Conservation (phyloP, 2,329 filamentous ascomycete species). For the Neonectria hederae region DNA sequence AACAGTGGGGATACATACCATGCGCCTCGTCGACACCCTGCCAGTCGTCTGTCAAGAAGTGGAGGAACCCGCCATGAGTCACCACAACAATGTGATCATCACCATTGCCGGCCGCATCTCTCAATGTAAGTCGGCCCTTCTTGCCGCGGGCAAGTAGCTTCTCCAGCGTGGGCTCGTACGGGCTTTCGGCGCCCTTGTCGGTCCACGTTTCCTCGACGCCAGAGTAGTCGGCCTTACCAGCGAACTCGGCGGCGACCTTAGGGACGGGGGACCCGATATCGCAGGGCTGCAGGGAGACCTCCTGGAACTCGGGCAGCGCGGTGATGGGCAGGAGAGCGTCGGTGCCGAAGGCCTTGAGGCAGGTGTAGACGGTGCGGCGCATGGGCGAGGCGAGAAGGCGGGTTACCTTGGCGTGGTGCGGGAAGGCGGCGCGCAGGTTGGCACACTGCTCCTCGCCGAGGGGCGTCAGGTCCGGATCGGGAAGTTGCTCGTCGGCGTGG, state of each 20-base stretch:
- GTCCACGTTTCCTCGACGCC: slow-evolving; percentile 76
- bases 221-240: slow-evolving; percentile 68
- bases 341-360: slow-evolving; percentile 73
- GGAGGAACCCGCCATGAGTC: slow-evolving; percentile 84
- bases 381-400: slow-evolving; percentile 82
- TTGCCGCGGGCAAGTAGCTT: slow-evolving; percentile 70
- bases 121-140: slow-evolving; percentile 68
- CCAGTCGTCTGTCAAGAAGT: slow-evolving; percentile 88
- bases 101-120: slow-evolving; percentile 55
- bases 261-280: slow-evolving; percentile 73
- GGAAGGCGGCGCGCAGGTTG: slow-evolving; percentile 69
- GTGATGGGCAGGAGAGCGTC: slow-evolving; percentile 60
- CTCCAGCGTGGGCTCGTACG: slow-evolving; percentile 57
- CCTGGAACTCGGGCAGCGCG: slow-evolving; percentile 80
- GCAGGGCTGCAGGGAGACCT: slow-evolving; percentile 78
- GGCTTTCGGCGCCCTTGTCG: slow-evolving; percentile 62
- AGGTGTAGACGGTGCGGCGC: slow-evolving; percentile 82
- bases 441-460: slow-evolving; percentile 81
- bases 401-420: slow-evolving; percentile 71
- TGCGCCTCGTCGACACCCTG: slow-evolving; percentile 60
- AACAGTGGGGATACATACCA: slow-evolving; percentile 48
- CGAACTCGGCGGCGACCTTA: slow-evolving; percentile 69
- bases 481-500: slow-evolving; percentile 73
- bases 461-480: slow-evolving; percentile 81
- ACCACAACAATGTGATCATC: slow-evolving; percentile 78